phyloP scores from a whole-genome alignment of 257 asterid species.

The Scutellaria barbata region DNA sequence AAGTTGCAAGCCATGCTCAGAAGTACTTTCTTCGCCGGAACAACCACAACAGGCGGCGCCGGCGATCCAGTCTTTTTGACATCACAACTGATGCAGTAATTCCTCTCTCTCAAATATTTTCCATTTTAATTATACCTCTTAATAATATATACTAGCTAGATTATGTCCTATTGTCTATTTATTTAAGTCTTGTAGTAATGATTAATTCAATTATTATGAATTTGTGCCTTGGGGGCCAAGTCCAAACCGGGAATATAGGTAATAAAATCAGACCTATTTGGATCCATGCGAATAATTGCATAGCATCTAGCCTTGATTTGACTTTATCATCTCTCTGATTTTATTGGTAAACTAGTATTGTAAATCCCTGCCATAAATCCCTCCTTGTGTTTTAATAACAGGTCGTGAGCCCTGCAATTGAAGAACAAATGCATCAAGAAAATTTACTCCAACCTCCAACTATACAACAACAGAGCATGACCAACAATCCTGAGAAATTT shows the following conservation, averaged over 20 bases:
- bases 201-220: not conserved
- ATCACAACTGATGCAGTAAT: slow-evolving; percentile 81
- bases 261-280: slow-evolving; percentile 3
- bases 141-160: not conserved
- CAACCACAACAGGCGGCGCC: slow-evolving; percentile 80
- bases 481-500: slow-evolving; percentile 43
- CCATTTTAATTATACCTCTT: not conserved
- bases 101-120: not conserved
- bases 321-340: slow-evolving; percentile 13
- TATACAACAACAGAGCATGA: slow-evolving; percentile 43
- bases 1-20: slow-evolving; percentile 99
- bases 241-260: not conserved
- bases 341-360: not conserved
- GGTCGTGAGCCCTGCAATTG: slow-evolving; percentile 54
- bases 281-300: slow-evolving; percentile 28
- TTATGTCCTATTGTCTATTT: not conserved
- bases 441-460: slow-evolving; percentile 39
- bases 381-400: slow-evolving; percentile 34
- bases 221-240: not conserved
- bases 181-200: slow-evolving; percentile 3
- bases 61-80: slow-evolving; percentile 97
- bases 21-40: slow-evolving; percentile 90
- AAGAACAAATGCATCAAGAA: slow-evolving; percentile 56
- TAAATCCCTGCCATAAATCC: slow-evolving; percentile 6
- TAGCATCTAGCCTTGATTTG: slow-evolving; percentile 22